phyloP scores from a whole-genome alignment of 257 asterid genomes.

The Datura wrightii region DNA sequence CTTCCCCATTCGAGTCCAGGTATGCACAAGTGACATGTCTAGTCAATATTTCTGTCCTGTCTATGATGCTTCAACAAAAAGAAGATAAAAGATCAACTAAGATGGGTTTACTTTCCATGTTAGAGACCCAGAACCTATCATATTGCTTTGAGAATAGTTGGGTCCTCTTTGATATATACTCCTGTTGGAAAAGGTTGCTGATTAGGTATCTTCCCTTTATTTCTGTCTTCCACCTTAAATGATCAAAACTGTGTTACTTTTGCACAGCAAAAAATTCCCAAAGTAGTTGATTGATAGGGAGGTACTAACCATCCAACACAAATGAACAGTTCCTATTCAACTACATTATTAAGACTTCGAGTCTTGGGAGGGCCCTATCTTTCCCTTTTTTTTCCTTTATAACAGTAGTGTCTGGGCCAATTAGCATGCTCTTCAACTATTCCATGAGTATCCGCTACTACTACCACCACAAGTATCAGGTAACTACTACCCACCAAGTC shows the following conservation, averaged over 20 bases:
- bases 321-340: conserved; percentile 2
- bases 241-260: conserved; percentile 33
- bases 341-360: conserved; percentile 10
- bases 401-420: background rate
- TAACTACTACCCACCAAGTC: background rate
- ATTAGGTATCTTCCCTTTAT: conserved; percentile 46
- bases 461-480: background rate
- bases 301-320: conserved; percentile 23
- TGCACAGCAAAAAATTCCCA: conserved; percentile 32
- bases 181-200: conserved; percentile 34
- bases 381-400: background rate
- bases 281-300: conserved; percentile 24
- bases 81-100: conserved; percentile 20
- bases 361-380: background rate
- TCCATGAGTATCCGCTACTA: background rate
- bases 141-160: conserved; percentile 36
- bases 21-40: conserved; percentile 39
- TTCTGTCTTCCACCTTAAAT: conserved; percentile 47
- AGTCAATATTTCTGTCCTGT: conserved; percentile 31
- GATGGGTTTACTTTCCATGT: conserved; percentile 22
- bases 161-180: conserved; percentile 42
- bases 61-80: conserved; percentile 28
- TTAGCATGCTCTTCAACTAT: background rate
- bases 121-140: conserved; percentile 41
- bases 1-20: conserved; percentile 69